Base-by-base conservation (phyloP, 257 asterid species). In the Jacaranda copaia region DNA sequence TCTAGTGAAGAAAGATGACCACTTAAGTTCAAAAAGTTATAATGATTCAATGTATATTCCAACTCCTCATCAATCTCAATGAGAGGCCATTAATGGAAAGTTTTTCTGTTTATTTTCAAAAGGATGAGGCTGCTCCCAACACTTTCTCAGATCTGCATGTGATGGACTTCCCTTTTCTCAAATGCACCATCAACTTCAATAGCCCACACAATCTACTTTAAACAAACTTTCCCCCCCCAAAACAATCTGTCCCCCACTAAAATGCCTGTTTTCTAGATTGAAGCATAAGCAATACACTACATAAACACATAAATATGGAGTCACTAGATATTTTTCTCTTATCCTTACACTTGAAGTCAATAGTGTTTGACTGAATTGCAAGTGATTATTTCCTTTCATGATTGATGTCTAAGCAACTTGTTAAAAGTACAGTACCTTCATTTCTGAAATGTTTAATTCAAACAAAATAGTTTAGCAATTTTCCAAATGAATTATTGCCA, bases 401-500 rank as follows among this genome's bases (percentile, higher is more conserved):
- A 38, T 14, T 59, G 68, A 45, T 25, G 32, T 25, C 32, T 25
- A 25, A 25, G 78, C 70, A 73, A 60, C 49, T 15, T 61, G 52
- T 40, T 18, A 48, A 70, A 45, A 16, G 19, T 13, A 45, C 18
- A 0, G 59, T 4, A 53, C n/a, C 59, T 15, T 53, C 25, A 53
- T 15, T 25, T 16, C 25, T 53, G 9, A 53, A 48, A 19, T 10
- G 39, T 45, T 53, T 36, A 63, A 36, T 63, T 63, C 19, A 32
- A 14, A 63, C 6, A 19, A 32, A 60, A 25, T 16, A 25, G 67
- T 60, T 10, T 3, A 8, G n/a, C 1, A 6, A 48, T 48, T 48
- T 13, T 11, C 15, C n/a, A 11, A 52, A 14, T n/a, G 6, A 52
- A 52, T n/a, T 52, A n/a, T 15, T 14, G 20, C 58, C 7, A 6